Evolutionary conservation across 768 basidiomycete species (phyloP), one percentile per base, ranked within the genome.

Genomic region (Lactifluus rugatus): DNA sequence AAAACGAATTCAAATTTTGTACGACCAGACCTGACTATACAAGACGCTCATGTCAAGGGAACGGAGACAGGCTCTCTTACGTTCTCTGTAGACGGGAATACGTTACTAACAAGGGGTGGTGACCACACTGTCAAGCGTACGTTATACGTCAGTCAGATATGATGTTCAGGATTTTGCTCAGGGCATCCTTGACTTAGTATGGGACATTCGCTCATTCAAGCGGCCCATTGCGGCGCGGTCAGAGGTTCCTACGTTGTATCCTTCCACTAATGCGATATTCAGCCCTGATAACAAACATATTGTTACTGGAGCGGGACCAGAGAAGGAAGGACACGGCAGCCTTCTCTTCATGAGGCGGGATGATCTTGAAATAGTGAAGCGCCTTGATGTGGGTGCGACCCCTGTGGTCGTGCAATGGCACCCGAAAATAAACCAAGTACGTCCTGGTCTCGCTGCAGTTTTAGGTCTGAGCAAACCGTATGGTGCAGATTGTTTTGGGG

Each of bases 381-480:
- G 78, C 44, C 65, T 92, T 45, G 81, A 78, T 56, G 81, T 89
- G 65, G 84, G 84, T 45, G 78, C 84, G 25, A 88, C 84, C 36
- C 93, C 96, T 10, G 89, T 99, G 56, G 88, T 85, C 67, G 89
- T 97, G 2, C 72, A 80, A 26, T 99, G 96, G 96, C 96, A 97
- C 74, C 82, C 90, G 6, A 91, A 89, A 72, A 98, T 99, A 77
- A 99, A 99, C 75, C 92, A 96, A 80, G 91, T 89, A 84, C 68
- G 48, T 45, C 63, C 44, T 65, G 28, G n/a, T 25, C 28, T 46
- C 23, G 3, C 23, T 36, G 19, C 31, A 8, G 1, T 36, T 19
- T 19, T 31, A 26, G 26, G 31, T 52, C 62, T 39, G 59, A 52
- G 41, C 45, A 47, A 52, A 60, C 56, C 37, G 42, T 48, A 60